phyloP scores from a whole-genome alignment of 768 basidiomycete genomes.

The Cystobasidium ongulense region DNA sequence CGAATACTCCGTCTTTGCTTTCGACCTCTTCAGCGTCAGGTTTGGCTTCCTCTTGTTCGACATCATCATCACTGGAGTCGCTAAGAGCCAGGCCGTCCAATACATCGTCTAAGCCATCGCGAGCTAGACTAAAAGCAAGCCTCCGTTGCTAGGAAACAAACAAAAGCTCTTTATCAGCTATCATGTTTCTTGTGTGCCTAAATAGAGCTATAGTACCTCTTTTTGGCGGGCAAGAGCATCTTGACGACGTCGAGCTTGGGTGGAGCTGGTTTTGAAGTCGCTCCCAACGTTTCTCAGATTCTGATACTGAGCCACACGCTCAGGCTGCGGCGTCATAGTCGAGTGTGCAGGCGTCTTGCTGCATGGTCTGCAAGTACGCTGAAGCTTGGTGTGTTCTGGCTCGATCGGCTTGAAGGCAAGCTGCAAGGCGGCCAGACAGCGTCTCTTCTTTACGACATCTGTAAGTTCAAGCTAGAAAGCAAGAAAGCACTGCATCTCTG shows the following conservation, averaged over 20 bases:
- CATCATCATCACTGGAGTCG: background rate
- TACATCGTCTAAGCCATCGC: conserved; percentile 8
- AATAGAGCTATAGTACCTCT: background rate
- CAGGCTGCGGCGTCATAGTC: background rate
- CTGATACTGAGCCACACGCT: background rate
- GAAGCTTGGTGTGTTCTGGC: background rate
- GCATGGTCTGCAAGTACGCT: background rate
- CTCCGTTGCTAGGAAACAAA: background rate
- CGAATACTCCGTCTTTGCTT: background rate
- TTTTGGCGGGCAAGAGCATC: conserved; percentile 19
- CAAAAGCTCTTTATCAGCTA: background rate
- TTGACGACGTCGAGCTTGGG: conserved; percentile 8
- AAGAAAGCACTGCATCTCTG: background rate
- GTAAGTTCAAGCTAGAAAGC: background rate
- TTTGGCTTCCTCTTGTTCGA: background rate
- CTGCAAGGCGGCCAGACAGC: background rate
- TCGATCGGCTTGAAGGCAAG: background rate
- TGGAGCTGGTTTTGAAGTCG: background rate
- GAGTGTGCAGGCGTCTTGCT: background rate
- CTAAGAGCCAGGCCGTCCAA: background rate
- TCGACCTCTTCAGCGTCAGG: background rate
- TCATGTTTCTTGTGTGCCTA: background rate
- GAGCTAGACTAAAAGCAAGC: conserved; percentile 9
- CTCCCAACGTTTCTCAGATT: background rate
- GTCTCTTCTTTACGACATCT: too few relatives aligned